Evolutionary conservation across 2,329 filamentous ascomycete species (phyloP), one percentile per base, ranked within the genome.

Genomic region (Stachybotrys chlorohalonatus): DNA sequence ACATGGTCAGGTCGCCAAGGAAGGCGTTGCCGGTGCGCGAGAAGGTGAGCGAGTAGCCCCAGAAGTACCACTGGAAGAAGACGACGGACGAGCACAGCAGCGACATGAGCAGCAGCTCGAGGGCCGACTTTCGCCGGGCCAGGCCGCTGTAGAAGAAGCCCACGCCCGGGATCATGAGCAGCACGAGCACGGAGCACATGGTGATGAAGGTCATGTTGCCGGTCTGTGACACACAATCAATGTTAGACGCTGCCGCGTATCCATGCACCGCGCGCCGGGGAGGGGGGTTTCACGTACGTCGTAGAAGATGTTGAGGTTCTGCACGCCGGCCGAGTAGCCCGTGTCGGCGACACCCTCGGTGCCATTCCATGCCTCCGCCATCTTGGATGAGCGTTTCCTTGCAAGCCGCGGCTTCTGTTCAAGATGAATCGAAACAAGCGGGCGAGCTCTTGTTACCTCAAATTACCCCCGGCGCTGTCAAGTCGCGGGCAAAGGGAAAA

Each of bases 121-220:
- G 78, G 5, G 91, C 91, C 0, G 90, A 95, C 76, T 95, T 96
- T 70, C 91, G 84, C 55, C 90, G 85, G 15, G 91, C 90, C 15
- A 95, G 85, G 59, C 90, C 91, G 48, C 89, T 93, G 77, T 96
- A 96, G 80, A 95, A 95, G 79, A 95, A 94, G 53, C 90, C 91
- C 66, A 95, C 90, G 55, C 91, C 91, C 45, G 91, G 91, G 69
- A 95, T 90, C 90, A 95, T 95, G 67, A 95, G 84, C 62, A 95
- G 77, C 55, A 95, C 90, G 51, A 95, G 82, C 15, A 88, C 89
- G 4, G 90, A 82, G 39, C 83, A 84, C 53, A 84, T 83, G 64
- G 91, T 77, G 66, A 95, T 82, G 86, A 89, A 96, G 55, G 86
- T 83, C 65, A 95, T 84, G 73, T 95, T 84, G 66, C 90, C 91